Conservation (phyloP, 441 rosid species). For the Corymbia calophylla region DNA sequence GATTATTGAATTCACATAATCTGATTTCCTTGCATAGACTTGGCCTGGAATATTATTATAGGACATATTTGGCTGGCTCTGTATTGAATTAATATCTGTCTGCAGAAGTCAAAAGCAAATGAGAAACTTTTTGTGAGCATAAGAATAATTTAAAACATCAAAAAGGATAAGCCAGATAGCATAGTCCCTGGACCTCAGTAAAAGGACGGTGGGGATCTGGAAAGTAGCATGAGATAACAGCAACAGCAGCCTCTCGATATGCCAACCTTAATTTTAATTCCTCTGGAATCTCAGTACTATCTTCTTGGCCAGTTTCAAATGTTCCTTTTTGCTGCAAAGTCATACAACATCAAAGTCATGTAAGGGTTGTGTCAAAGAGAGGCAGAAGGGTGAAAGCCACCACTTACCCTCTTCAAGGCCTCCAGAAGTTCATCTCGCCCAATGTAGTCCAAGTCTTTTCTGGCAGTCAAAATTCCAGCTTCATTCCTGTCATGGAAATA, state of each 20-base stretch:
- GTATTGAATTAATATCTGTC: constrained; percentile 82
- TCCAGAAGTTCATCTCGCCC: constrained; percentile 89
- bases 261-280: constrained; percentile 86
- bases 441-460: constrained; percentile 88
- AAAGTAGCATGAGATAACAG: constrained; percentile 82
- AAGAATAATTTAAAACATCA: background rate
- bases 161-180: background rate
- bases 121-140: background rate
- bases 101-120: constrained; percentile 26
- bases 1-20: constrained; percentile 72
- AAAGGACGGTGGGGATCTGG: constrained; percentile 79
- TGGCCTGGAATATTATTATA: constrained; percentile 53
- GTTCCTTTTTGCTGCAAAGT: constrained; percentile 91
- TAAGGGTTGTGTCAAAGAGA: background rate
- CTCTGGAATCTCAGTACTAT: constrained; percentile 74
- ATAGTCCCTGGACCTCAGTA: constrained; percentile 42
- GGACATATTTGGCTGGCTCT: constrained; percentile 72
- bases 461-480: constrained; percentile 97
- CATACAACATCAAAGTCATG: constrained; percentile 5
- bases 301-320: constrained; percentile 98
- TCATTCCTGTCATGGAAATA: constrained; percentile 59
- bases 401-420: constrained; percentile 83
- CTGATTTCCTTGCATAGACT: constrained; percentile 68
- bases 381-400: background rate
- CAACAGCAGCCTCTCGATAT: constrained; percentile 94